A percentile compares a stretch with the other conserved stretches of the same genome.
phyloP scores from a whole-genome alignment of 345 rosid genomes.

The Lenwebbia sp. region DNA sequence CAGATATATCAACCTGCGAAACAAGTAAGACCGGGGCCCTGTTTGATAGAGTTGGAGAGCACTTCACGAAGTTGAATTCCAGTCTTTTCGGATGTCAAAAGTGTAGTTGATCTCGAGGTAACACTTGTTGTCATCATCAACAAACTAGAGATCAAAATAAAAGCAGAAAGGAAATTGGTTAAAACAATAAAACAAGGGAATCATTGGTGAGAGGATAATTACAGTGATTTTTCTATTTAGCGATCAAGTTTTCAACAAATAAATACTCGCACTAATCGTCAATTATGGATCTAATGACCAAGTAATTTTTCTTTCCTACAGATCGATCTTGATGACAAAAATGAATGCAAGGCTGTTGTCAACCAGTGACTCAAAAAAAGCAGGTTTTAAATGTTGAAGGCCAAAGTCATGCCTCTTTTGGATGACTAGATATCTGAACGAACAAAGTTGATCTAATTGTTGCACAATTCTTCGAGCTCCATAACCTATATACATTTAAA shows the following conservation, averaged over 20 bases:
- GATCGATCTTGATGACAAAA: background rate
- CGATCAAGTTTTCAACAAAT: background rate
- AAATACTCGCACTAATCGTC: background rate
- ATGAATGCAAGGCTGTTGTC: background rate
- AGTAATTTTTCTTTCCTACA: background rate
- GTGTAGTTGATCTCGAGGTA: conserved; percentile 86
- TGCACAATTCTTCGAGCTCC: background rate
- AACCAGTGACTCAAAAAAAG: background rate
- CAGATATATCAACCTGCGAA: background rate
- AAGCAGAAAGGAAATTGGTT: background rate
- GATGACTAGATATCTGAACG: background rate
- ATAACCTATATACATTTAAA: background rate
- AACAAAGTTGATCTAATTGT: background rate
- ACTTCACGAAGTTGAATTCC: conserved; percentile 13
- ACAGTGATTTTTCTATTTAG: background rate
- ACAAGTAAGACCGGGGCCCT: background rate
- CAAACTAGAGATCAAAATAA: conserved; percentile 30
- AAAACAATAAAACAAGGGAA: background rate
- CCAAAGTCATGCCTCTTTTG: background rate
- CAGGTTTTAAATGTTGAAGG: background rate
- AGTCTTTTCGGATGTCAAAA: conserved; percentile 77
- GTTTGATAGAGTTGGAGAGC: background rate
- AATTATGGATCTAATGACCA: background rate
- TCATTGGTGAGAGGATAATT: background rate
- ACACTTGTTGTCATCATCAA: conserved; percentile 79